phyloP scores from a whole-genome alignment of 371 early-diverging fungal genomes.

The Mucor ambiguus region DNA sequence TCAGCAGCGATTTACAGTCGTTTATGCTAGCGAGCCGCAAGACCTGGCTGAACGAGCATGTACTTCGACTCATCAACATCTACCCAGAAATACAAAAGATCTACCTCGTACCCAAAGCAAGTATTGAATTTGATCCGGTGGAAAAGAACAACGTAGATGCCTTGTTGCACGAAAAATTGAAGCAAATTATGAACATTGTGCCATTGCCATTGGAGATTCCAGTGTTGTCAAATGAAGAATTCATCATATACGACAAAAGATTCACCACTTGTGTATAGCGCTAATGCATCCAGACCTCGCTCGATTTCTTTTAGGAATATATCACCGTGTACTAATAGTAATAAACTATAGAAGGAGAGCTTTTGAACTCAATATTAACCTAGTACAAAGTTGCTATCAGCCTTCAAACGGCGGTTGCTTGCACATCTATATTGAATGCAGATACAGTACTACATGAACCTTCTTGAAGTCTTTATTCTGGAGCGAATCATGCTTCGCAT shows the following conservation, averaged over 20 bases:
- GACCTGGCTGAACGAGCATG: conserved; percentile 26
- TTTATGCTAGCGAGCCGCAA: conserved; percentile 19
- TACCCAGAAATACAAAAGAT: conserved; percentile 18
- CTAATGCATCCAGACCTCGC: not conserved
- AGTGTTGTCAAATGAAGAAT: not conserved
- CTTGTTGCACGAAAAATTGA: not conserved
- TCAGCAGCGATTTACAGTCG: not conserved
- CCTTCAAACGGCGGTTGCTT: not conserved
- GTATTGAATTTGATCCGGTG: not conserved
- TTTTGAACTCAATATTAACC: not conserved
- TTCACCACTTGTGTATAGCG: not conserved
- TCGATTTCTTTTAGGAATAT: not conserved
- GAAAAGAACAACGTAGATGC: not conserved
- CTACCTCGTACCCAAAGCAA: not conserved
- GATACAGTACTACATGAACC: not conserved
- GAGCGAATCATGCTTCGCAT: not conserved
- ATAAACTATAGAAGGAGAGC: not conserved
- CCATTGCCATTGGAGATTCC: not conserved
- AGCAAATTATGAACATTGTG: not conserved
- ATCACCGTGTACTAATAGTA: not conserved
- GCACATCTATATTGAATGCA: not conserved
- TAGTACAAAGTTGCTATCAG: not conserved
- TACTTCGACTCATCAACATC: conserved; percentile 11
- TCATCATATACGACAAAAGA: not conserved
- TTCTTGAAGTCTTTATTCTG: not conserved